Evolutionary conservation across 352 stramenopile genomes (phyloP), one percentile per base, ranked within the genome.

Genomic region (Phytophthora syringae): DNA sequence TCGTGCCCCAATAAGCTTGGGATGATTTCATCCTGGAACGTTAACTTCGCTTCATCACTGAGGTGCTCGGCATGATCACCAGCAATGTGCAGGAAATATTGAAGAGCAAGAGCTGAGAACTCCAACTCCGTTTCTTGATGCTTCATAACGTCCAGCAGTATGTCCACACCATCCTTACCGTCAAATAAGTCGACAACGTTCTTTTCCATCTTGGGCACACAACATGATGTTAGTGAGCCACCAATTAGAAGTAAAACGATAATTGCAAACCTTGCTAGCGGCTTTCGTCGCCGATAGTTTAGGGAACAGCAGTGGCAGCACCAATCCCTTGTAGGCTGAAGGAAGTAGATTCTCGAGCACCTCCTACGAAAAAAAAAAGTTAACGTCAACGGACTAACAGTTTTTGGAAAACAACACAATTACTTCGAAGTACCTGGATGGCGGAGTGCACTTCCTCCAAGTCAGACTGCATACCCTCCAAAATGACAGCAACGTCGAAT

Each of bases 41-140:
- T 68, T 22, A 48, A 16, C 44, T 81, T 83, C 7, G 74, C 71
- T 15, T 44, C 40, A 7, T 79, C 70, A 39, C 61, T 67, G 7
- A 92, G 54, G 28, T 80, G 74, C 5, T 72, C 47, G 2, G 64
- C 54, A 50, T 92, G 82, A 43, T 87, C 71, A 7, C 76, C 83
- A 36, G 81, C 83, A 47, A 92, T 89, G 36, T 94, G 86, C 5
- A 95, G 69, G 52, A 91, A 95, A 55, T 93, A 93, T 28, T 95
- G 85, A 22, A 95, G 69, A 18, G 87, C 85, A 18, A 95, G 74
- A 27, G 84, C 80, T 7, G 82, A 85, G 0, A 95, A 68, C 52
- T 95, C 87, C 4, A 82, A 53, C 30, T 92, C 76, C 5, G 79
- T 73, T 52, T 85, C 60, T 37, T 88, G 73, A 49, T 88, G 75